Percentiles rank a stretch among this genome's conserved stretches.
Evolutionary conservation across 2,329 filamentous ascomycete genomes (phyloP).

Genomic region (Aureobasidium sp.): DNA sequence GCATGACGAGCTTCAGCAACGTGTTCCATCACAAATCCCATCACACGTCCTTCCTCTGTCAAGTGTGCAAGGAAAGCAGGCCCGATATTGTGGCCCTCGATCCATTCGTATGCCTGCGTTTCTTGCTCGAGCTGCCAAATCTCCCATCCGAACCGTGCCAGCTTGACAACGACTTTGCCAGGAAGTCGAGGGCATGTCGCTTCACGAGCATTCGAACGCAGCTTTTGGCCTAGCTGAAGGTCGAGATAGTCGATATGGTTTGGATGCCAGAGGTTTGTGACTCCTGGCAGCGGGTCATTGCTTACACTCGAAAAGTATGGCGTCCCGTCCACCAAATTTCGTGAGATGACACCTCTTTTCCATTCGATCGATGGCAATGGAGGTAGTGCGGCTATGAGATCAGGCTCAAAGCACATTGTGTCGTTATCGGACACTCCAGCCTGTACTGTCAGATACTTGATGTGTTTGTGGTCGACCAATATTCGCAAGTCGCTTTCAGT

Average conservation of each 20-base stretch:
- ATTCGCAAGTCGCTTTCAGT: constrained; percentile 33
- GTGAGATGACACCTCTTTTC: constrained; percentile 34
- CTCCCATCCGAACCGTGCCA: constrained; percentile 35
- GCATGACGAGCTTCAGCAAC: constrained; percentile 26
- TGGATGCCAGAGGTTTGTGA: constrained; percentile 33
- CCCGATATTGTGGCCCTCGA: constrained; percentile 30
- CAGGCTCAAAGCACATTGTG: constrained; percentile 31
- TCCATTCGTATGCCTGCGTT: constrained; percentile 34
- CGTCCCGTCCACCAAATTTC: constrained; percentile 22
- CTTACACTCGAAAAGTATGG: constrained; percentile 16
- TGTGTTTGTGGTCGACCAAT: constrained; percentile 30
- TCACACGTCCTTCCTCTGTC: constrained; percentile 33
- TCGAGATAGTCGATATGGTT: constrained; percentile 32
- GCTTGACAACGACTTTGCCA: constrained; percentile 30
- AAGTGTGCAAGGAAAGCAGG: constrained; percentile 37
- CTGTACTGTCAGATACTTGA: constrained; percentile 39
- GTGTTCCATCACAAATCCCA: constrained; percentile 34
- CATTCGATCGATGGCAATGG: constrained; percentile 35
- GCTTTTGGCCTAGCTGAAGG: constrained; percentile 20
- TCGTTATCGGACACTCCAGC: constrained; percentile 29
- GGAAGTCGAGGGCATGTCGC: constrained; percentile 1
- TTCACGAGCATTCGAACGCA: constrained; percentile 21
- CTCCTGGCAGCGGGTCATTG: constrained; percentile 17
- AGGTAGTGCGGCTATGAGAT: constrained; percentile 31
- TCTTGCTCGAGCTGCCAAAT: constrained; percentile 33